Percentiles rank a stretch among this genome's conserved stretches.
Conservation (phyloP, 441 rosid genomes). For the Erodium moschatum region DNA sequence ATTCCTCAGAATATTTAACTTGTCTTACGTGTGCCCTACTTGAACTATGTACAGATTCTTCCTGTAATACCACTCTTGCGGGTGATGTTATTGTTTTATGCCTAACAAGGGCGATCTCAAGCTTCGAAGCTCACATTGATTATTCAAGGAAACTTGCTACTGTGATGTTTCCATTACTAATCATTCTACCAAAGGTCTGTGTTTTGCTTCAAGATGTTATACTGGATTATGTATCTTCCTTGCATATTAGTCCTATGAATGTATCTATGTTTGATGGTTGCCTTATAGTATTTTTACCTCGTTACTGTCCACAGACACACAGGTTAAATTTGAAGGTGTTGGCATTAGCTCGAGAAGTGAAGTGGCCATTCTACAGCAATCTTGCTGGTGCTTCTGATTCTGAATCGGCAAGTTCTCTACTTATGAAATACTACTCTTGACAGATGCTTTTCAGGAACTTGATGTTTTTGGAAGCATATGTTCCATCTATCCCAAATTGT, state of each 20-base stretch:
- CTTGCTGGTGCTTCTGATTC: slow-evolving; percentile 35
- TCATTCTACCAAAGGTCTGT: slow-evolving; percentile 62
- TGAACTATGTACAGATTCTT: slow-evolving; percentile 42
- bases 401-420: slow-evolving; percentile 37
- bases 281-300: slow-evolving; percentile 16
- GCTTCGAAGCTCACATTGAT: slow-evolving; percentile 35
- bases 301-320: slow-evolving; percentile 44
- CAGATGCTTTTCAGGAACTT: neutral
- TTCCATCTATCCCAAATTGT: neutral
- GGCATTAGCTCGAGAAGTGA: slow-evolving; percentile 48
- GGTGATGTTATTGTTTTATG: slow-evolving; percentile 50
- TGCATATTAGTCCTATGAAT: neutral
- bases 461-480: neutral
- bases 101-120: slow-evolving; percentile 48
- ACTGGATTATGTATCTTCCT: neutral
- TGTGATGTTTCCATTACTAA: slow-evolving; percentile 67
- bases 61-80: slow-evolving; percentile 37
- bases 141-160: slow-evolving; percentile 53
- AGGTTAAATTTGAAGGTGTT: slow-evolving; percentile 52
- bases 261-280: neutral
- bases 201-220: slow-evolving; percentile 9
- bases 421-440: neutral
- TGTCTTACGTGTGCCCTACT: slow-evolving; percentile 1
- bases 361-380: slow-evolving; percentile 59
- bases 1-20: neutral